A percentile compares a stretch with the other conserved stretches of the same genome.
phyloP scores from a whole-genome alignment of 2,329 filamentous ascomycete species.

The Fusarium sarcochroum region DNA sequence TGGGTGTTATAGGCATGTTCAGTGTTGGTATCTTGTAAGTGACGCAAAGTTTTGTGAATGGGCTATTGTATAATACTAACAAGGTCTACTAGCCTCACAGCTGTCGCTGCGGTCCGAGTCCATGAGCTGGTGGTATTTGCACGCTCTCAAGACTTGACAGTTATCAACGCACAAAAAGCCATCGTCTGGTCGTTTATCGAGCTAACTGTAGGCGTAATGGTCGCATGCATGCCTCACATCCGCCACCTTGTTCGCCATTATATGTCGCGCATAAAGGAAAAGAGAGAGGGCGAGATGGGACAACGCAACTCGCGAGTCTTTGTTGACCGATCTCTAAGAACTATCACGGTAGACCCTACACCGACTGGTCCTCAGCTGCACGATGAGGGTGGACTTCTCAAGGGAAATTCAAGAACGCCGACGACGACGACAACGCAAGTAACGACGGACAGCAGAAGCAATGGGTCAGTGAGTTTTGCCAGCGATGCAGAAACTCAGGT shows the following conservation, averaged over 20 bases:
- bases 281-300: neutral
- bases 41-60: rapidly evolving
- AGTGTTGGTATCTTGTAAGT: constrained; percentile 35
- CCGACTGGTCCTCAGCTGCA: neutral
- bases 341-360: neutral
- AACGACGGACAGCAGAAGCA: neutral
- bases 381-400: constrained; percentile 10
- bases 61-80: neutral
- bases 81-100: constrained; percentile 11
- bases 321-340: constrained; percentile 24
- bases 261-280: neutral
- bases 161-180: neutral
- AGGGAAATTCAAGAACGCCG: neutral
- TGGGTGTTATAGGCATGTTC: constrained; percentile 34
- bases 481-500: constrained; percentile 28
- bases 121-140: constrained; percentile 10
- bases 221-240: constrained; percentile 33
- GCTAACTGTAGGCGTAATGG: constrained; percentile 28
- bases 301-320: constrained; percentile 5
- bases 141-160: constrained; percentile 11
- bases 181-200: rapidly evolving
- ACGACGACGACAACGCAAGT: neutral
- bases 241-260: constrained; percentile 11
- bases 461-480: constrained; percentile 4
- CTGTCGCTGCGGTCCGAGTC: constrained; percentile 20